These are phyloP conservation scores for Neurospora hispaniola DNA, from an alignment of 495 filamentous ascomycete genomes.

Conservation along the genomic window DNA sequence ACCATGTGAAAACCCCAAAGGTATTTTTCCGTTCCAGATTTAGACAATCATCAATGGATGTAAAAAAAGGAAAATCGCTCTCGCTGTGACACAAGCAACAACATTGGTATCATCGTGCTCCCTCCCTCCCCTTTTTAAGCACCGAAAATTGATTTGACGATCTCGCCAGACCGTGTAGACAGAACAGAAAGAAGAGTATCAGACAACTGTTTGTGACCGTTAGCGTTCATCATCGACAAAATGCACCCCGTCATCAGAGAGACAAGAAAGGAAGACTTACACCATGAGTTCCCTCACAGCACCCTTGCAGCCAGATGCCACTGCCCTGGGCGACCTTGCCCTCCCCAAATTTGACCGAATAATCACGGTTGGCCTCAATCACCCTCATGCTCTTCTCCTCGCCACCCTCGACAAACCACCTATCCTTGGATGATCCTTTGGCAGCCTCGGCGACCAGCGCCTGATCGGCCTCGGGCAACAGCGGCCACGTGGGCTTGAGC, in stretches of 20 bases:
- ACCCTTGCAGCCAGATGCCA: constrained; percentile 93
- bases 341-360: constrained; percentile 56
- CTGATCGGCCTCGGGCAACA: constrained; percentile 43
- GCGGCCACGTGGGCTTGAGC: constrained; percentile 47
- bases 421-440: constrained; percentile 10
- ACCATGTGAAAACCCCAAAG: neutral
- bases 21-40: neutral
- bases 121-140: neutral
- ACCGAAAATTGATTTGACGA: constrained; percentile 64
- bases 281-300: constrained; percentile 85
- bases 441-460: neutral
- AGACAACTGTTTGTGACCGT: constrained; percentile 40
- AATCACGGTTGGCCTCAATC: constrained; percentile 48
- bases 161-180: constrained; percentile 60
- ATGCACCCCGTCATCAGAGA: neutral
- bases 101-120: neutral
- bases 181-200: constrained; percentile 70
- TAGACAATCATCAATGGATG: neutral
- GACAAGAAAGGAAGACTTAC: constrained; percentile 38
- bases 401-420: constrained; percentile 19
- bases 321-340: constrained; percentile 52
- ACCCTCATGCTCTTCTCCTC: constrained; percentile 10
- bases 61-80: neutral
- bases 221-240: neutral
- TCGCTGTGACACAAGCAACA: neutral